Percentiles rank a stretch among this genome's conserved stretches.
phyloP scores from a whole-genome alignment of 805 yeast species.

The Barnettozyma botsteinii region DNA sequence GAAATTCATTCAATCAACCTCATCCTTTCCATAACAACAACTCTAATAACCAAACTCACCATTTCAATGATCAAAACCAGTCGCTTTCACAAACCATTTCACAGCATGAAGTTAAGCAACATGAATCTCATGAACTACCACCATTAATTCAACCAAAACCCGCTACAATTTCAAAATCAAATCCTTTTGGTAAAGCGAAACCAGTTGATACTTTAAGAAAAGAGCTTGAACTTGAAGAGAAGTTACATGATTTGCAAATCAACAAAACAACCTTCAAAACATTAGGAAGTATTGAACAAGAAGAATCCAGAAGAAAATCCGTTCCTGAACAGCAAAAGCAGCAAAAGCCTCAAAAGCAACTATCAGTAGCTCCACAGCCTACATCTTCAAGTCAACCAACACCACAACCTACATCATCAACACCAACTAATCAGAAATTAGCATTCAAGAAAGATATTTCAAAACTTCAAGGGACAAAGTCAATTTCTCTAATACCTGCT shows the following conservation, averaged over 20 bases:
- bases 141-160: conserved; percentile 19
- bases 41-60: background rate
- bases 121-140: conserved; percentile 11
- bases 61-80: background rate
- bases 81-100: conserved; percentile 1
- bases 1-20: conserved; percentile 6
- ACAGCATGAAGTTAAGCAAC: conserved; percentile 3
- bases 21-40: background rate
- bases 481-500: conserved; percentile 3
- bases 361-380: background rate
- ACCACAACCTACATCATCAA: background rate
- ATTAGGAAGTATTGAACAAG: conserved; percentile 13
- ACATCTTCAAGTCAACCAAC: background rate
- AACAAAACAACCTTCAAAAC: conserved; percentile 37
- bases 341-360: background rate
- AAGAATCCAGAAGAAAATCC: conserved; percentile 4
- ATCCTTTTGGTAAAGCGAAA: conserved; percentile 81
- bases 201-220: conserved; percentile 75
- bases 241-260: conserved; percentile 35
- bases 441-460: conserved; percentile 3
- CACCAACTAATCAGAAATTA: background rate
- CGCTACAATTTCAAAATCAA: conserved; percentile 36
- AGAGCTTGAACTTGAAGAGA: conserved; percentile 55
- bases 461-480: background rate
- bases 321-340: background rate